Conservation (phyloP, 1,284 basidiomycete genomes). For the Fomitopsis betulina region DNA sequence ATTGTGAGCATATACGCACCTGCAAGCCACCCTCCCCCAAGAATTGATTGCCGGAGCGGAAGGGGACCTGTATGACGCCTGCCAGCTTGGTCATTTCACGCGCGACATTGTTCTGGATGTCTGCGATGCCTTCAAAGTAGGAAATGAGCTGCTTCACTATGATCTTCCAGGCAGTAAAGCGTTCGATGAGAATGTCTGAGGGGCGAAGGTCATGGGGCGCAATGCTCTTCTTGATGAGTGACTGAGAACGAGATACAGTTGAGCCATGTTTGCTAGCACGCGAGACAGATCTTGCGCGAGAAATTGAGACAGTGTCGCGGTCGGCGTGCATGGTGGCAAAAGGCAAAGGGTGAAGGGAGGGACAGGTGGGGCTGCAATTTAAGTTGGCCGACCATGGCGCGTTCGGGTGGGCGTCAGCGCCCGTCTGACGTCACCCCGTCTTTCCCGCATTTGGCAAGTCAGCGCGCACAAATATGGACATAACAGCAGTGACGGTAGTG, state of each 20-base stretch:
- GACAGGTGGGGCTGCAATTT: neutral
- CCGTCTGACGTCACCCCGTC: conserved; percentile 4
- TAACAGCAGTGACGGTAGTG: too few species aligned
- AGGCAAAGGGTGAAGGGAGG: neutral
- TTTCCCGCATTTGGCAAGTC: neutral
- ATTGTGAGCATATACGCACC: conserved; percentile 17
- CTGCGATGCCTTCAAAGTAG: conserved; percentile 88
- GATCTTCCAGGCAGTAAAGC: conserved; percentile 89
- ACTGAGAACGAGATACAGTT: conserved; percentile 71
- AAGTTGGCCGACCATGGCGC: neutral
- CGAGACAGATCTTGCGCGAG: conserved; percentile 68
- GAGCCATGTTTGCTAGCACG: conserved; percentile 59
- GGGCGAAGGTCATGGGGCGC: conserved; percentile 89
- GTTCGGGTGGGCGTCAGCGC: neutral
- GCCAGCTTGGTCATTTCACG: conserved; percentile 93
- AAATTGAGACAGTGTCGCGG: conserved; percentile 46
- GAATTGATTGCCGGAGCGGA: conserved; percentile 93
- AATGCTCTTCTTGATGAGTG: conserved; percentile 88
- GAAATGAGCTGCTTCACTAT: conserved; percentile 95
- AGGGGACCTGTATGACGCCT: conserved; percentile 98
- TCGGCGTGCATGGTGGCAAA: conserved; percentile 25
- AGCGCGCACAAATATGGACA: neutral
- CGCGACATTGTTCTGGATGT: conserved; percentile 94
- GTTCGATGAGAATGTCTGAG: conserved; percentile 95
- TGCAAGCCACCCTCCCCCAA: conserved; percentile 85